Percentiles rank a stretch among this genome's conserved stretches.
phyloP scores from a whole-genome alignment of 2,329 filamentous ascomycete species.

The Fusarium sp. region DNA sequence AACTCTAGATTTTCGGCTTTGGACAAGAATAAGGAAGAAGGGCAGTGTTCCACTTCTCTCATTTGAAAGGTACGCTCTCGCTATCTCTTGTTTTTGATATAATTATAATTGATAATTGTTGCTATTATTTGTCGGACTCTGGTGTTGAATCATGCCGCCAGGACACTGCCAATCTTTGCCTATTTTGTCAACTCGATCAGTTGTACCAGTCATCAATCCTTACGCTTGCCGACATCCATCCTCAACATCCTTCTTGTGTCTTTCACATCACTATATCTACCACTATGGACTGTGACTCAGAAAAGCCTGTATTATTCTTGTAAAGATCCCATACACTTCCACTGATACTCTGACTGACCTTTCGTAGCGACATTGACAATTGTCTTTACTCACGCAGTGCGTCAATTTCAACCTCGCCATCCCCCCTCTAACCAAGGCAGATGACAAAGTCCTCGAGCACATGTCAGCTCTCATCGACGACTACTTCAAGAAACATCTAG shows the following conservation, averaged over 20 bases:
- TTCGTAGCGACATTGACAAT: slow-evolving; percentile 93
- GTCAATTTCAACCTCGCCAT: slow-evolving; percentile 33
- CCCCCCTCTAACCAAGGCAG: slow-evolving; percentile 53
- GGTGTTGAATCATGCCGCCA: no score
- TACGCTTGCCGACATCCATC: no score
- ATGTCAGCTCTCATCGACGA: slow-evolving; percentile 85
- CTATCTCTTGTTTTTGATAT: no score
- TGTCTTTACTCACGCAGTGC: slow-evolving; percentile 91
- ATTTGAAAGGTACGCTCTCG: no score
- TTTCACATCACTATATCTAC: rapidly evolving
- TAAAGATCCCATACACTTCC: slow-evolving; percentile 7
- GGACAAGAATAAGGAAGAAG: no score
- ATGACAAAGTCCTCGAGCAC: slow-evolving; percentile 83
- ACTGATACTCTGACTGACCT: neutral
- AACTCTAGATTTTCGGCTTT: no score
- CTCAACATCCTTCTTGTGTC: rapidly evolving
- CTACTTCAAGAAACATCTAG: slow-evolving; percentile 76
- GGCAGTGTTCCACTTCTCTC: no score
- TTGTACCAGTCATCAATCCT: neutral
- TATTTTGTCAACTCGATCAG: rapidly evolving
- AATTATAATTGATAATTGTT: no score
- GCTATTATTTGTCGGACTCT: no score
- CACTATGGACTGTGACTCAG: neutral
- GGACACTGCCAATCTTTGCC: neutral
- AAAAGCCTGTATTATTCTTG: slow-evolving; percentile 60